These are phyloP conservation scores for Hymenoscyphus occultus DNA, from an alignment of 2,329 filamentous ascomycete genomes.

Conservation along the genomic window DNA sequence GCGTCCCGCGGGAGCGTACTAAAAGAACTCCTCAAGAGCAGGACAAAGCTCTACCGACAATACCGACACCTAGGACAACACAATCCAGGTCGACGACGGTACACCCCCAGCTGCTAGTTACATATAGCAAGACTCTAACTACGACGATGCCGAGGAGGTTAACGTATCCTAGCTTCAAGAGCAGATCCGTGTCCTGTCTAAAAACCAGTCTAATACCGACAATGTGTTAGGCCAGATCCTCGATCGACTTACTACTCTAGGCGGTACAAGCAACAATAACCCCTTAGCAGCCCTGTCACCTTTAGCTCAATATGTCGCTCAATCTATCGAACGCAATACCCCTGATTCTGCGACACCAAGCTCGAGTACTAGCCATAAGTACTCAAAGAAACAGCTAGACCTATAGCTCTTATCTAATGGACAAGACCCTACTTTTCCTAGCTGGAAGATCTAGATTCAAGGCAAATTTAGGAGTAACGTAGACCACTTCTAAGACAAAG, in stretches of 20 bases:
- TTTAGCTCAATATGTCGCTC: background rate
- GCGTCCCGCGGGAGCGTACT: no score
- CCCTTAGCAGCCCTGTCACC: background rate
- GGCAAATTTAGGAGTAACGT: no score
- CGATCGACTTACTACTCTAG: background rate
- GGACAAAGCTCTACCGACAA: no score
- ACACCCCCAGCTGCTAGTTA: no score
- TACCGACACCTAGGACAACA: no score
- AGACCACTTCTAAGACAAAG: no score
- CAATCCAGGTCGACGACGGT: no score
- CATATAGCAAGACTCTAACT: no score
- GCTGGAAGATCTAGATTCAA: no score
- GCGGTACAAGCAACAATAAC: background rate
- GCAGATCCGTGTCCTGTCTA: background rate
- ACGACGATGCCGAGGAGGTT: background rate
- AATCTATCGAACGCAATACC: background rate
- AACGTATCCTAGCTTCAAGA: background rate
- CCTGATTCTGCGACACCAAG: background rate
- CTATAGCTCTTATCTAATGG: background rate
- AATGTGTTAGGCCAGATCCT: background rate
- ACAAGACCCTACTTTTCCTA: no score
- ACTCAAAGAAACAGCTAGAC: background rate
- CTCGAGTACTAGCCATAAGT: background rate
- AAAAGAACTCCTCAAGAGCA: no score
- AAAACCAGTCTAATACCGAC: background rate